A percentile compares a stretch with the other conserved stretches of the same genome.
These are phyloP conservation scores for Verticillium isaacii DNA, from an alignment of 2,329 filamentous ascomycete species.

Conservation along the genomic window DNA sequence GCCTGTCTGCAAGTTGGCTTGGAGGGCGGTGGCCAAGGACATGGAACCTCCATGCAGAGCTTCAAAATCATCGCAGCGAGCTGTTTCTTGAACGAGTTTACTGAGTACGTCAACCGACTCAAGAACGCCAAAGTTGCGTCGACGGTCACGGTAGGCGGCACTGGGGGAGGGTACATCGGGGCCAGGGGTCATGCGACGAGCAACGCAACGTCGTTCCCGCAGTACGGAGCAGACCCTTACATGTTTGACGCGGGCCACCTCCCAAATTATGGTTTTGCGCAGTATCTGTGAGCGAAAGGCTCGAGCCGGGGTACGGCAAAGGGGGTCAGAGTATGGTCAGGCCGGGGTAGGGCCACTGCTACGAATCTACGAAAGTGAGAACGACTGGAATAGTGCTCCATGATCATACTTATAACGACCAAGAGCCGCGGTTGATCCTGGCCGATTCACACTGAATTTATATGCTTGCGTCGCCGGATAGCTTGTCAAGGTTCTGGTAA, in stretches of 20 bases:
- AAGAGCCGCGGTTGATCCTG: too few relatives aligned
- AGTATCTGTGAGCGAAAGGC: not conserved
- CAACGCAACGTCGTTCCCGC: not conserved
- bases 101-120: constrained; percentile 7
- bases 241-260: not conserved
- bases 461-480: too few relatives aligned
- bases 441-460: too few relatives aligned
- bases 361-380: too few relatives aligned
- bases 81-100: constrained; percentile 25
- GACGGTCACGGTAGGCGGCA: not conserved
- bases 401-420: too few relatives aligned
- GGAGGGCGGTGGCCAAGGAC: constrained; percentile 5
- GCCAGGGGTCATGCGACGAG: not conserved
- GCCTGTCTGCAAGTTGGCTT: constrained; percentile 26
- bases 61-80: constrained; percentile 32
- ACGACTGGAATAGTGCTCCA: too few relatives aligned
- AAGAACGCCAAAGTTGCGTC: not conserved
- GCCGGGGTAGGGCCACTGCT: too few relatives aligned
- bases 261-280: not conserved
- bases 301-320: too few relatives aligned
- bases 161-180: not conserved
- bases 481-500: too few relatives aligned
- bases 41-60: constrained; percentile 18
- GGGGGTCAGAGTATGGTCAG: too few relatives aligned
- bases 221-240: not conserved